phyloP scores from a whole-genome alignment of 73 alveolate genomes.

The Loxodes magnus region DNA sequence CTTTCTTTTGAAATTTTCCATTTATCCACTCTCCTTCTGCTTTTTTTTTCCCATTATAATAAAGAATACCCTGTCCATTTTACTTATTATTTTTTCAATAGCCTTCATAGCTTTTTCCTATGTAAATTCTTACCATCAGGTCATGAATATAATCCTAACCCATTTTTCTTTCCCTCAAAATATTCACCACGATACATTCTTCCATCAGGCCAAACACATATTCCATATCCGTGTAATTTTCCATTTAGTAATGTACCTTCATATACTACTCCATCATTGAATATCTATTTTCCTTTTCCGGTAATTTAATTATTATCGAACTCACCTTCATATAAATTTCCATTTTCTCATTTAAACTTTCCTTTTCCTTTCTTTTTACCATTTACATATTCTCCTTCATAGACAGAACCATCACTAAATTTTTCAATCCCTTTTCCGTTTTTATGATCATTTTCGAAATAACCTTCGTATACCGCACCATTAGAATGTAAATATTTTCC shows the following conservation, averaged over 20 bases:
- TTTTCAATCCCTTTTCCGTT: conserved; percentile 30
- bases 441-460: conserved; percentile 19
- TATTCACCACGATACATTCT: conserved; percentile 7
- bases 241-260: conserved; percentile 9
- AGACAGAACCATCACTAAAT: conserved; percentile 35
- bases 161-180: not conserved
- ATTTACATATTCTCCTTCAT: conserved; percentile 25
- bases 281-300: conserved; percentile 13
- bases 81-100: not conserved
- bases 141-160: not conserved
- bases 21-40: conserved; percentile 1
- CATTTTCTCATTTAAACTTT: conserved; percentile 33
- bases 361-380: conserved; percentile 33
- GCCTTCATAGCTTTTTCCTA: conserved; percentile 6
- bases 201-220: conserved; percentile 16
- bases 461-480: conserved; percentile 25
- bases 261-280: conserved; percentile 1
- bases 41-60: not conserved
- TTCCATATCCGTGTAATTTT: conserved; percentile 20
- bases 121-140: conserved; percentile 9
- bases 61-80: conserved; percentile 3
- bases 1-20: not conserved
- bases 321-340: conserved; percentile 18
- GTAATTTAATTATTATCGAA: conserved; percentile 10
- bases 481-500: conserved; percentile 23